Evolutionary conservation across 2,329 filamentous ascomycete species (phyloP), one percentile per base, ranked within the genome.

Genomic region (Talaromyces albobiverticillius): DNA sequence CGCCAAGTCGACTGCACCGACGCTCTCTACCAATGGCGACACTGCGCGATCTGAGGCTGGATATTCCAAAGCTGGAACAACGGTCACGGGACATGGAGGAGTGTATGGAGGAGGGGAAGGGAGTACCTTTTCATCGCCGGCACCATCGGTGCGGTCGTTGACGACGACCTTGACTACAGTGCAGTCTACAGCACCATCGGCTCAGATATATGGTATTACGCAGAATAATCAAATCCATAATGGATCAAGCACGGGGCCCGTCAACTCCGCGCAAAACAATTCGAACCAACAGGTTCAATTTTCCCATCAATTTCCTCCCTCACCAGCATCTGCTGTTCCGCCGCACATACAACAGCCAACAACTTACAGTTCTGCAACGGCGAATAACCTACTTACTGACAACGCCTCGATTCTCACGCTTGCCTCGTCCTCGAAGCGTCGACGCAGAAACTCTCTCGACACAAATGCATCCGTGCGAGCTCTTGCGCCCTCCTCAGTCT

Each of bases 21-120:
- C 91, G 0, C 79, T 91, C 4, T 90, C 88, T n/a, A 95, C 90
- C 13, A 90, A 92, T 59, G 83, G 84, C 41, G 90, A 93, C 60
- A 86, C 86, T 1, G 79, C 87, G 9, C 81, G 84, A 57, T 95
- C 90, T 1, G 83, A 91, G 61, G 82, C 82, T 10, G 87, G 88
- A 13, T 84, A 88, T 40, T 95, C 90, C 26, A 89, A 94, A 62
- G 83, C 90, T 16, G 90, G 89, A 16, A 96, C 91, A 11, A 86
- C 80, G 64, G 82, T 83, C 34, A 91, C 88, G 31, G 76, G 72
- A 6, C 85, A 82, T 25, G 85, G 84, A 46, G 87, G 84, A 9
- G 66, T 87, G 46, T 86, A 88, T 51, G 75, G 73, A 4, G 83
- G 88, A 61, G 90, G 89, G 54, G 87, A 78, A 61, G 79, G 79